phyloP scores from a whole-genome alignment of 2,329 filamentous ascomycete species.

The Paracamarosporium sp. region DNA sequence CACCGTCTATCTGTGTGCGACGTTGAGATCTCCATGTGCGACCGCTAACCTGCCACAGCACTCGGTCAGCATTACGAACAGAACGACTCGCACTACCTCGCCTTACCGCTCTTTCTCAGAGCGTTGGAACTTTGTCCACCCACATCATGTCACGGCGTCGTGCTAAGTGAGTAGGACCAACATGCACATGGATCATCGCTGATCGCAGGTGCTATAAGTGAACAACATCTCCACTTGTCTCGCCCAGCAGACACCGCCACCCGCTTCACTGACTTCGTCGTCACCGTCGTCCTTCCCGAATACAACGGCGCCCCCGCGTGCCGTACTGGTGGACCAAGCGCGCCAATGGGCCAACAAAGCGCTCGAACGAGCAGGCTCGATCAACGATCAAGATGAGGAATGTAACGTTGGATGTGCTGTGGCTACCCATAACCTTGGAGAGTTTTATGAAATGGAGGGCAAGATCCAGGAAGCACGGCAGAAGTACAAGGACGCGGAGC shows the following conservation, averaged over 20 bases:
- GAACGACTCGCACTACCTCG: constrained; percentile 77
- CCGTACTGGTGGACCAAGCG: constrained; percentile 72
- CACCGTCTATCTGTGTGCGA: constrained; percentile 12
- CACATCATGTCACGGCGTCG: constrained; percentile 75
- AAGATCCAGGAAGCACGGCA: constrained; percentile 69
- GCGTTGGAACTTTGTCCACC: constrained; percentile 73
- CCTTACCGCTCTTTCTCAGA: constrained; percentile 85
- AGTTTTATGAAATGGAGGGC: constrained; percentile 79
- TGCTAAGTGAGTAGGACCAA: constrained; percentile 67
- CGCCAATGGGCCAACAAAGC: constrained; percentile 82
- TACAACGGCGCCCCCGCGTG: constrained; percentile 58
- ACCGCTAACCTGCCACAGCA: constrained; percentile 55
- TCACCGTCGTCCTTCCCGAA: constrained; percentile 44
- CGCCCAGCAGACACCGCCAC: constrained; percentile 65
- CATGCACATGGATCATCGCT: not conserved
- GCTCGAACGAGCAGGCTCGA: constrained; percentile 68
- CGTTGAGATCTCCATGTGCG: constrained; percentile 10
- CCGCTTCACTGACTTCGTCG: constrained; percentile 37
- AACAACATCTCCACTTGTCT: constrained; percentile 80
- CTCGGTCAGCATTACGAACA: constrained; percentile 79
- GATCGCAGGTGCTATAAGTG: constrained; percentile 57
- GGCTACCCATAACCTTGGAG: constrained; percentile 84
- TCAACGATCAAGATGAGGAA: constrained; percentile 74
- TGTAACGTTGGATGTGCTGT: constrained; percentile 85
- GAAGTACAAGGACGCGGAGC: constrained; percentile 72